Evolutionary conservation across 192 early-diverging fungal genomes (phyloP).

Genomic region (Pilaira anomala): DNA sequence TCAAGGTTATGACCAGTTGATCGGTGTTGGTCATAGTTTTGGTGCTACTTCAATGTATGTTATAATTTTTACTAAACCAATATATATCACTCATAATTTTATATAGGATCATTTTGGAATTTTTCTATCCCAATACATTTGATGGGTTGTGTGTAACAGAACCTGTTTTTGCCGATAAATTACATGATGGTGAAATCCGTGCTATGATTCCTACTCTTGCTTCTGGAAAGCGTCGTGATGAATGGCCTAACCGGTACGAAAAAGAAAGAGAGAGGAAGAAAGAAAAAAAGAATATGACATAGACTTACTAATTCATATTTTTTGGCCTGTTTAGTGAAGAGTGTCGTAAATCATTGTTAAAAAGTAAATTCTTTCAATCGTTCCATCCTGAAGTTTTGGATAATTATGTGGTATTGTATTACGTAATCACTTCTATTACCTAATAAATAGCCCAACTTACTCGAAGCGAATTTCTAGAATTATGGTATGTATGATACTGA

Average conservation of each 20-base stretch:
- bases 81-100: not conserved
- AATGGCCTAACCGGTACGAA: conserved; percentile 42
- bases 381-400: conserved; percentile 53
- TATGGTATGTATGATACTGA: conserved; percentile 41
- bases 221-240: conserved; percentile 44
- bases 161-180: conserved; percentile 6
- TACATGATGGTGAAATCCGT: conserved; percentile 31
- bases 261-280: too few species aligned
- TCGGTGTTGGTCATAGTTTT: conserved; percentile 62
- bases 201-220: conserved; percentile 36
- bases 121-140: conserved; percentile 13
- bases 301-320: too few species aligned
- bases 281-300: too few species aligned
- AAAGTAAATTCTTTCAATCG: conserved; percentile 35
- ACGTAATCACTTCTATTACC: not conserved
- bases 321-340: too few species aligned
- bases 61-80: too few species aligned
- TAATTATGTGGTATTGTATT: conserved; percentile 46
- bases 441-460: too few species aligned
- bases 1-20: conserved; percentile 24
- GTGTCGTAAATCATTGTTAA: conserved; percentile 19
- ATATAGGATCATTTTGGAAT: conserved; percentile 21
- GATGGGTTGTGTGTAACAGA: conserved; percentile 12
- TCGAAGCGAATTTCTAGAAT: too few species aligned
- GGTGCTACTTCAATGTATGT: conserved; percentile 35